Evolutionary conservation across 2,329 filamentous ascomycete genomes (phyloP), one percentile per base, ranked within the genome.

Genomic region (Aspergillus jensenii): DNA sequence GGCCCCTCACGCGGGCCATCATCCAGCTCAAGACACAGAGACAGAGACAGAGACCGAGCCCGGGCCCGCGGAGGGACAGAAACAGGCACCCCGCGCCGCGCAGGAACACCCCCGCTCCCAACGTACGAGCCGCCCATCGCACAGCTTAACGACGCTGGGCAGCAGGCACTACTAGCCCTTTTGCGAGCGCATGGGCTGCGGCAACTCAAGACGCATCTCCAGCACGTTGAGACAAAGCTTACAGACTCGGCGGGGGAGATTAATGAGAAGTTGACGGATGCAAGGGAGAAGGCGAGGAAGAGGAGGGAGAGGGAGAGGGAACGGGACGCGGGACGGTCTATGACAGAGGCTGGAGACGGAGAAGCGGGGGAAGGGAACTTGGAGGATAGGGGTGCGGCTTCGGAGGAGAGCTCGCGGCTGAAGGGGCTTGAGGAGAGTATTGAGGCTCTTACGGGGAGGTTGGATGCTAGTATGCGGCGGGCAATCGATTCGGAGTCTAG

Each of bases 391-490:
- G 69, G 74, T 0, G 75, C 77, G 2, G 71, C 74, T 3, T 61
- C 60, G 4, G 68, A 75, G n/a, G 68, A 71, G 11, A 67, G 76
- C 15, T 71, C 74, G 39, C 75, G 77, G 21, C 68, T 83, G 46
- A 70, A 72, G 9, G 69, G 76, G 31, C 73, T 78, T 15, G 74
- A 78, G 56, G 70, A 74, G 19, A 76, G 79, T 56, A 83, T 86
- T 2, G 74, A 80, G 15, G 69, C 72, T 3, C 74, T 84, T 63
- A 88, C 84, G 1, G 69, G 72, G 27, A 76, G 79, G 51, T 77
- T 88, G 67, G 87, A 90, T 62, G 76, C 81, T 66, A 78, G 76
- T 46, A 80, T 88, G 67, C 79, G 86, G 15, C 74, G 78, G 12
- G 71, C 85, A 49, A 82, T 89, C 58, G 87, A 90, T 71, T 77